Base-by-base conservation (phyloP, 768 basidiomycete species). In the Gloeostereum incarnatum region DNA sequence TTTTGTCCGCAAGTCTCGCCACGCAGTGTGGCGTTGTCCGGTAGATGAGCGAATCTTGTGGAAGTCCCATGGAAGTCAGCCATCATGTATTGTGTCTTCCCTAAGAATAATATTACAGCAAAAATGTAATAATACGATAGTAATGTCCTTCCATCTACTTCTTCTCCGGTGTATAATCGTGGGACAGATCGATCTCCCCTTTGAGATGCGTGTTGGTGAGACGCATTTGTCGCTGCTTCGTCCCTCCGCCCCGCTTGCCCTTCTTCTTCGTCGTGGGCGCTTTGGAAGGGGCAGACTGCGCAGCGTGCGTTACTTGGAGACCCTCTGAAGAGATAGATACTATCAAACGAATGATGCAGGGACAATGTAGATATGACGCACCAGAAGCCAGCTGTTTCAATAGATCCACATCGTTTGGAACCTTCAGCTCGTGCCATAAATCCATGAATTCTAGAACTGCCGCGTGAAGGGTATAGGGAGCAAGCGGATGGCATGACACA, bases 181-280 rank as follows among this genome's bases (percentile, higher is more conserved):
- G 74, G 31, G 81, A 78, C 35, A 94, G 59, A 59, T 94, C 91
- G 63, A 96, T 83, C 50, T 83, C 78, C 14, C 79, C 84, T 52
- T 76, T 85, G 56, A 92, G 60, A 65, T 94, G 91, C 3, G 82
- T 78, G 50, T 94, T 96, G 26, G 89, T 93, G 48, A 94, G 78
- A 49, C 86, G 78, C 39, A 78, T 76, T 51, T 80, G 80, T 34
- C 91, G 73, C 52, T 85, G 81, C 13, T 79, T 66, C 34, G 75
- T 74, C 23, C 73, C 83, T 9, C 77, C 68, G 35, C 84, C 81
- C 48, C 83, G 84, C 48, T 86, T 86, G 50, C 84, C 85, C 59
- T 90, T 93, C 68, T 81, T 91, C 48, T 71, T 72, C 14, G 52
- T 62, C 10, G 68, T 60, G 1, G 74, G 70, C 5, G 68, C 71